phyloP scores from a whole-genome alignment of 768 basidiomycete genomes.

The Daedaleopsis sinensis region DNA sequence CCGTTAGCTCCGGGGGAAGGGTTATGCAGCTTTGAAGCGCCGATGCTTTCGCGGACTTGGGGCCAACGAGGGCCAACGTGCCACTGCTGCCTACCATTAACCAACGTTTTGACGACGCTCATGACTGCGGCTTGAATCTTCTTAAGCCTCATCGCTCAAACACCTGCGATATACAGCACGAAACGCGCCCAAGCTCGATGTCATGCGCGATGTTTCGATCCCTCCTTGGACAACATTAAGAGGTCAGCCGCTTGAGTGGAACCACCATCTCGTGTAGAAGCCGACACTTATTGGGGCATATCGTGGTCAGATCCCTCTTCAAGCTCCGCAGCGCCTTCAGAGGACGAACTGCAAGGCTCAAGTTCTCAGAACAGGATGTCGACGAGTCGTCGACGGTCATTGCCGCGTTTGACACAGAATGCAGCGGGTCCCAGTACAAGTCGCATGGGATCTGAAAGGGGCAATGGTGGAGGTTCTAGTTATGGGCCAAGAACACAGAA shows the following conservation, averaged over 20 bases:
- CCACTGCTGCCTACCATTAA: too few relatives aligned
- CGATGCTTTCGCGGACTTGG: too few relatives aligned
- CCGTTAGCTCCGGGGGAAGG: too few relatives aligned
- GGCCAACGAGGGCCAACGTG: too few relatives aligned
- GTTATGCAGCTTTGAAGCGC: too few relatives aligned
- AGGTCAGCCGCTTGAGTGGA: slow-evolving; percentile 6
- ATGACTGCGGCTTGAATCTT: neutral
- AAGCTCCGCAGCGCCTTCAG: slow-evolving; percentile 2
- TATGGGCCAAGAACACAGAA: neutral
- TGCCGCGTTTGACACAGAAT: neutral
- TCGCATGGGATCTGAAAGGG: neutral
- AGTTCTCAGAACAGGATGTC: neutral
- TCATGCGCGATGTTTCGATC: slow-evolving; percentile 11
- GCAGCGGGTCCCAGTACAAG: neutral
- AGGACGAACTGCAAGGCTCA: slow-evolving; percentile 9
- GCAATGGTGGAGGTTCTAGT: neutral
- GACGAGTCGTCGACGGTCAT: neutral
- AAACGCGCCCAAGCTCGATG: neutral
- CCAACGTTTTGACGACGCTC: neutral
- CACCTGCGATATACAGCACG: neutral
- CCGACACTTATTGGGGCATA: neutral
- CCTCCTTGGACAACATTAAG: slow-evolving; percentile 11
- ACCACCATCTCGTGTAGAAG: neutral
- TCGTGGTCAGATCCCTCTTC: slow-evolving; percentile 1
- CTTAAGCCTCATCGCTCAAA: neutral